Base-by-base conservation (phyloP, 495 filamentous ascomycete genomes). In the Daldinia bambusicola region DNA sequence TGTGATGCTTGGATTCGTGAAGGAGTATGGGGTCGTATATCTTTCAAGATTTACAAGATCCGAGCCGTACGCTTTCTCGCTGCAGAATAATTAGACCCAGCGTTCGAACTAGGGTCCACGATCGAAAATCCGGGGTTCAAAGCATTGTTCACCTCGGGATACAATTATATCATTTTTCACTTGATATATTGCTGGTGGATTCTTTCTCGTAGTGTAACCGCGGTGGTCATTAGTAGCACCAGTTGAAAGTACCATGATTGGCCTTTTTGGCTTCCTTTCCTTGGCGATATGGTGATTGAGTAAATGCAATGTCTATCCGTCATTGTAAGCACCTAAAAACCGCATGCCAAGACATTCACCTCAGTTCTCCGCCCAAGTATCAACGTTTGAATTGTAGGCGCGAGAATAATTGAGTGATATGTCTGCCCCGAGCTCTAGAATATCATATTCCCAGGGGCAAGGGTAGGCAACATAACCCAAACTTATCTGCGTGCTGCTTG, bases 241-340 rank as follows among this genome's bases (percentile, higher is more conserved):
- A 43, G 40, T 12, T 43, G 40, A 43, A 1, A 32, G 4, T 22
- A 22, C 26, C 10, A 53, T 30, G 12, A 53, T 53, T 53, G 20
- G 50, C 12, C 5, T 43, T 43, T 43, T 18, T 43, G 40, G 20
- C 50, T 4, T 30, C 30, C 43, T 16, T 14, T 13, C 6, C 18
- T 41, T 62, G 43, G 31, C 31, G 51, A 50, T 40, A 52, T 50
- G 38, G 30, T 22, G 31, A 40, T 57, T 1, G 18, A 9, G 18
- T 16, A 52, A 37, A 37, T 14, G 5, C 16, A 26, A 8, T 13
- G 12, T 22, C 14, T 30, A 31, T 57, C 36, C 36, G 38, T 43
- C n/a, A 31, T 70, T 22, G 37, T 70, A 65, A 65, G 67, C 61
- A 70, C 61, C 50, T 61, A 70, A 70, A 26, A 26, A 56, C 38